Evolutionary conservation across 2,329 filamentous ascomycete genomes (phyloP).

Genomic region (Coniochaeta sp.): DNA sequence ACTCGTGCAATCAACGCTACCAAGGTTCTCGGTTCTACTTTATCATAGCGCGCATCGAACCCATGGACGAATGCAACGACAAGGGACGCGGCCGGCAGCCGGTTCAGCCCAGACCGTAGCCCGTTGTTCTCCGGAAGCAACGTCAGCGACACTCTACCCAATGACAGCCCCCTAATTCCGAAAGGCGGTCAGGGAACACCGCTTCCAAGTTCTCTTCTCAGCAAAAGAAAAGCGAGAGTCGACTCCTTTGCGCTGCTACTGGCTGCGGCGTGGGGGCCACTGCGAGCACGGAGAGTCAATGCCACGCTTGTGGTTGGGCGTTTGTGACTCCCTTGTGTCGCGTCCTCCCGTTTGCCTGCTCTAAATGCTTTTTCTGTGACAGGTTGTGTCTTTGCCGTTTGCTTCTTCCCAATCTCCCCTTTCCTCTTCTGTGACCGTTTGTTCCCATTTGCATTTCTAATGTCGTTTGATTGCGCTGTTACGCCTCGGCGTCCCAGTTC

Average conservation of each 20-base stretch:
- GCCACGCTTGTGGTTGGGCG: background rate
- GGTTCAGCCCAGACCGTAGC: background rate
- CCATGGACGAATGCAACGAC: background rate
- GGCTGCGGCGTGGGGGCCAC: background rate
- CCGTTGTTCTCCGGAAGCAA: background rate
- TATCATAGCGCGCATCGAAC: background rate
- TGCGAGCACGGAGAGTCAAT: conserved; percentile 1
- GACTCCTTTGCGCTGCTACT: background rate
- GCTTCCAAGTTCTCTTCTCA: background rate
- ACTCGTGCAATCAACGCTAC: background rate
- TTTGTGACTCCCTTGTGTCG: background rate
- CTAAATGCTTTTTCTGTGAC: background rate
- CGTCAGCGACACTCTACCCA: background rate
- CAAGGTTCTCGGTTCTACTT: background rate
- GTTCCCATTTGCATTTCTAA: background rate
- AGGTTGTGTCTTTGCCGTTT: background rate
- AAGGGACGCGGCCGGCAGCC: background rate
- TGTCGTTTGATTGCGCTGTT: background rate
- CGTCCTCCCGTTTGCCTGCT: background rate
- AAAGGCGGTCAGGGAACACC: background rate
- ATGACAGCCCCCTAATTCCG: background rate
- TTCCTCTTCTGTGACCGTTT: background rate
- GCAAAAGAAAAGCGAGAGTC: background rate
- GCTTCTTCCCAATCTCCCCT: no score
- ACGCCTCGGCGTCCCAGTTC: background rate